Evolutionary conservation across 2,329 filamentous ascomycete genomes (phyloP).

Genomic region (Penicillium sp.): DNA sequence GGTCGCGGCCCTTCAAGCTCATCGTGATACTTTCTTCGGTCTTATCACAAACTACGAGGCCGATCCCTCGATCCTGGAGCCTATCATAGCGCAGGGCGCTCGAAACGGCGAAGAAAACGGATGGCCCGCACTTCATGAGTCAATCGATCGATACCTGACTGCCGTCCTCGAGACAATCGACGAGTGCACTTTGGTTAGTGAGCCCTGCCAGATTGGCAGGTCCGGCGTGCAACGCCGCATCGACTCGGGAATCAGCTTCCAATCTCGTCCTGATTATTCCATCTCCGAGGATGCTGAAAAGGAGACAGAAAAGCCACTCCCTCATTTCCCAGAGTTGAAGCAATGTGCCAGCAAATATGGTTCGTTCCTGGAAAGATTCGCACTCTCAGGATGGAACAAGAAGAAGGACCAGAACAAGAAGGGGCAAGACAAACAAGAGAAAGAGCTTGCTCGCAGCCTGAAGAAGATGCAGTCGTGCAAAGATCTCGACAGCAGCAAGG

Average conservation of each 20-base stretch:
- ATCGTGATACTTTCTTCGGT: conserved; percentile 61
- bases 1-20: conserved; percentile 49
- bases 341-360: conserved; percentile 32
- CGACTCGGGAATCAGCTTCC: conserved; percentile 63
- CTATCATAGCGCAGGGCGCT: conserved; percentile 53
- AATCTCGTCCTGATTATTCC: conserved; percentile 33
- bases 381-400: conserved; percentile 26
- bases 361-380: conserved; percentile 58
- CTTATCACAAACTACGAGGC: conserved; percentile 59
- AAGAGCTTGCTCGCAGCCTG: conserved; percentile 12
- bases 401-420: conserved; percentile 7
- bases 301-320: conserved; percentile 40
- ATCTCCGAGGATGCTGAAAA: conserved; percentile 31
- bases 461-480: conserved; percentile 51
- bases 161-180: conserved; percentile 59
- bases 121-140: conserved; percentile 50
- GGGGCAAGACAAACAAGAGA: not conserved
- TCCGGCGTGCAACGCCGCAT: conserved; percentile 32
- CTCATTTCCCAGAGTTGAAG: conserved; percentile 31
- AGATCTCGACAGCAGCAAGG: conserved; percentile 20
- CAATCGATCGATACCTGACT: conserved; percentile 57
- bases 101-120: conserved; percentile 51
- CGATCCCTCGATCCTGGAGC: conserved; percentile 50
- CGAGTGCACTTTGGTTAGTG: conserved; percentile 53
- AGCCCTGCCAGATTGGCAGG: conserved; percentile 37